These are phyloP conservation scores for Thymus quinquecostatus DNA, from an alignment of 257 asterid species.

Conservation along the genomic window DNA sequence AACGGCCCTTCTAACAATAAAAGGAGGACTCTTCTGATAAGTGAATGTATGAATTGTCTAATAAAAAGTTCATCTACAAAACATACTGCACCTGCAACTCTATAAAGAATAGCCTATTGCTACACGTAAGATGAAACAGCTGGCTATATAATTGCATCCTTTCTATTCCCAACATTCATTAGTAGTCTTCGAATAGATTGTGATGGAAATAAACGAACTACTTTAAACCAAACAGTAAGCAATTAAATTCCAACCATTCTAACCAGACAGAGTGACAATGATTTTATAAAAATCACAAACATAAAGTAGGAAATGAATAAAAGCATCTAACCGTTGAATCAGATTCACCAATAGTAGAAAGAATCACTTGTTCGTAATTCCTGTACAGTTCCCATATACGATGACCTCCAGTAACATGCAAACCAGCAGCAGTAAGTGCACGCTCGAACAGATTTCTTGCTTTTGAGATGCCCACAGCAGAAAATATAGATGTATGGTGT, in stretches of 20 bases:
- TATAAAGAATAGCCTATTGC: neutral
- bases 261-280: conserved; percentile 5
- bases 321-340: conserved; percentile 57
- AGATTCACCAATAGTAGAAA: conserved; percentile 58
- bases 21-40: conserved; percentile 8
- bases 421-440: conserved; percentile 87
- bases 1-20: conserved; percentile 10
- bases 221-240: conserved; percentile 11
- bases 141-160: no score
- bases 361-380: conserved; percentile 78
- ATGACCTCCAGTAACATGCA: conserved; percentile 87
- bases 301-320: conserved; percentile 25
- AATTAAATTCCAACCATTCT: neutral
- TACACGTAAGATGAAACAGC: no score
- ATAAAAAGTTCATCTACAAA: conserved; percentile 3
- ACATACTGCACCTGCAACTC: conserved; percentile 7
- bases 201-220: neutral
- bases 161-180: conserved; percentile 3
- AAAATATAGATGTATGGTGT: conserved; percentile 62
- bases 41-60: neutral
- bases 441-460: conserved; percentile 85
- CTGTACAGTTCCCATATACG: conserved; percentile 83
- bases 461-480: conserved; percentile 70
- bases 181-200: neutral
- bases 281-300: conserved; percentile 8